These are phyloP conservation scores for Didymella segeticola DNA, from an alignment of 2,329 filamentous ascomycete genomes.

Conservation along the genomic window DNA sequence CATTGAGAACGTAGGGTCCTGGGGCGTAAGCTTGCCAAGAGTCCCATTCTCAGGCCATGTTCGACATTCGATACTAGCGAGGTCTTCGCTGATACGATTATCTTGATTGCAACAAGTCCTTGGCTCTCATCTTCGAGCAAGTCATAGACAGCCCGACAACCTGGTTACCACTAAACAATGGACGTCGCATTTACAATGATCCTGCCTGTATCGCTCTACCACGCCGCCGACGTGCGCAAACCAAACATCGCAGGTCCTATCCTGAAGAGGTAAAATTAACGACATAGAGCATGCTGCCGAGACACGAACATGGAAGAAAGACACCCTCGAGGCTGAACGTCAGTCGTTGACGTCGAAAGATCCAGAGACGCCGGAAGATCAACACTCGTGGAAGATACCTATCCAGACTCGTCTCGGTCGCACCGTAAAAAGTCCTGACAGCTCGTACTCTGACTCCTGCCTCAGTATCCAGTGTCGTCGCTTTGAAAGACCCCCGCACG, in stretches of 20 bases:
- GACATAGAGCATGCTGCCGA: background rate
- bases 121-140: background rate
- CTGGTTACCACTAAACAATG: background rate
- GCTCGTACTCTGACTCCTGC: background rate
- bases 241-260: background rate
- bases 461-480: background rate
- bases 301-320: background rate
- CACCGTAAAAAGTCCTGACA: background rate
- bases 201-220: background rate
- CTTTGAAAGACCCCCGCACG: background rate
- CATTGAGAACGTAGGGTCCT: background rate
- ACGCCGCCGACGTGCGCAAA: background rate
- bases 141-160: background rate
- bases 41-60: background rate
- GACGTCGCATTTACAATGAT: background rate
- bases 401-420: background rate
- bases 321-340: background rate
- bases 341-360: background rate
- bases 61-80: background rate
- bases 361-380: background rate
- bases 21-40: background rate
- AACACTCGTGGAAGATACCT: background rate
- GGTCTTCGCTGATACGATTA: background rate
- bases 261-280: background rate
- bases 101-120: background rate